phyloP scores from a whole-genome alignment of 148 eudicot genomes.

The Bassia scoparia region DNA sequence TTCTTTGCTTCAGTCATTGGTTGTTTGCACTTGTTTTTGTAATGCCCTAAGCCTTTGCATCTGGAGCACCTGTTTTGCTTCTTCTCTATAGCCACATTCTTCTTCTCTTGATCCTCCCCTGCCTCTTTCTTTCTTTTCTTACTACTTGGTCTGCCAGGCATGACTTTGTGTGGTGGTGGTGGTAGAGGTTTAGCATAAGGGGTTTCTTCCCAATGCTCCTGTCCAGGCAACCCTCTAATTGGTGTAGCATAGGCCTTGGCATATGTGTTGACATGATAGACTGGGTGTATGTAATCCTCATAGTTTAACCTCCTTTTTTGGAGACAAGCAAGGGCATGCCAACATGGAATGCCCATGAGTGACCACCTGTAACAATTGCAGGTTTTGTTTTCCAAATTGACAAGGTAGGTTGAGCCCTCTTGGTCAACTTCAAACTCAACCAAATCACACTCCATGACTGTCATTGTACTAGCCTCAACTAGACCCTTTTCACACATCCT shows the following conservation, averaged over 20 bases:
- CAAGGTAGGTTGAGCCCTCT: not conserved
- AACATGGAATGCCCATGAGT: conserved; percentile 3
- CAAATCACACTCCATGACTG: not conserved
- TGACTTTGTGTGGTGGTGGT: not conserved
- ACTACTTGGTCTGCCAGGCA: not conserved
- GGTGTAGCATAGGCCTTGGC: not conserved
- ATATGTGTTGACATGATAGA: not conserved
- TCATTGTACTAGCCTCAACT: too few relatives aligned
- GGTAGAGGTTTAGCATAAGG: not conserved
- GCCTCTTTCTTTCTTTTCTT: not conserved
- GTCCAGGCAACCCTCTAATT: not conserved
- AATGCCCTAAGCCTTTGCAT: not conserved
- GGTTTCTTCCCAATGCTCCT: not conserved
- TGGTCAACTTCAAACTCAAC: not conserved
- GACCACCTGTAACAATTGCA: not conserved
- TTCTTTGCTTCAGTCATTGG: too few relatives aligned
- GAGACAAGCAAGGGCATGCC: not conserved
- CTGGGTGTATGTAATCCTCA: not conserved
- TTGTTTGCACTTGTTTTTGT: too few relatives aligned
- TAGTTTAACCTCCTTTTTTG: not conserved
- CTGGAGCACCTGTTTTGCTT: not conserved
- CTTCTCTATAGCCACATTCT: not conserved
- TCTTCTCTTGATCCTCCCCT: not conserved
- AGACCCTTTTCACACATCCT: too few relatives aligned
- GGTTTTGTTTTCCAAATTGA: not conserved